phyloP scores from a whole-genome alignment of 1,139 yeast genomes.

The Kodamaea arcana region DNA sequence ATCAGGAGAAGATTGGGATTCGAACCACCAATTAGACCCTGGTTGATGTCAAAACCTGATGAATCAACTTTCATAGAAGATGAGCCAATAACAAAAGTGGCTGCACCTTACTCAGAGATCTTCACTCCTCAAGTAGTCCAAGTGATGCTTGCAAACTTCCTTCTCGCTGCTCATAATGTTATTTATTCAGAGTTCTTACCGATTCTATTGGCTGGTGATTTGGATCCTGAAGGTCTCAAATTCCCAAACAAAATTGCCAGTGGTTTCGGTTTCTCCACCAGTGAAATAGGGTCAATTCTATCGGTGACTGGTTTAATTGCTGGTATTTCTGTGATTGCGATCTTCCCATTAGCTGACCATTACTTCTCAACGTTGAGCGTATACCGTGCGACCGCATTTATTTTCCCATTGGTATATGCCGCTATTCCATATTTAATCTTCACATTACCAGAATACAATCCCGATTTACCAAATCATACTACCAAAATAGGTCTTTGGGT shows the following conservation, averaged over 20 bases:
- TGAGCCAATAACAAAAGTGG: slow-evolving; percentile 1
- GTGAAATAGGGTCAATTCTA: slow-evolving; percentile 20
- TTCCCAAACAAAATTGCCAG: slow-evolving; percentile 21
- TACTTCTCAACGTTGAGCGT: slow-evolving; percentile 19
- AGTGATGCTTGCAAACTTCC: slow-evolving; percentile 17
- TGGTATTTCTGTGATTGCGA: slow-evolving; percentile 18
- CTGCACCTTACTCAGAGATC: slow-evolving; percentile 5
- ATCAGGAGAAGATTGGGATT: slow-evolving; percentile 31
- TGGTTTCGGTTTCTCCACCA: slow-evolving; percentile 19
- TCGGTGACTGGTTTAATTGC: slow-evolving; percentile 26
- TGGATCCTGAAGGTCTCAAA: slow-evolving; percentile 9
- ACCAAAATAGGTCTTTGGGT: slow-evolving; percentile 1
- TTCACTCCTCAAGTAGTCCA: slow-evolving; percentile 22
- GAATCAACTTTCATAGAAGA: slow-evolving; percentile 2
- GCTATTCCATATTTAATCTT: slow-evolving; percentile 21
- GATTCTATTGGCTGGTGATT: slow-evolving; percentile 19
- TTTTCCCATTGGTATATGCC: slow-evolving; percentile 21
- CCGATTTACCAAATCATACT: slow-evolving; percentile 8
- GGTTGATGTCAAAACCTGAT: slow-evolving; percentile 15
- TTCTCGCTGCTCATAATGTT: slow-evolving; percentile 16
- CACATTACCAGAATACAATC: slow-evolving; percentile 16
- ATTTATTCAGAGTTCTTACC: slow-evolving; percentile 22
- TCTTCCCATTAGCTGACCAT: slow-evolving; percentile 24
- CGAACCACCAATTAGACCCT: slow-evolving; percentile 26
- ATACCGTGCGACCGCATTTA: slow-evolving; percentile 17